phyloP scores from a whole-genome alignment of 805 yeast species.

The Ogataea zsoltii region DNA sequence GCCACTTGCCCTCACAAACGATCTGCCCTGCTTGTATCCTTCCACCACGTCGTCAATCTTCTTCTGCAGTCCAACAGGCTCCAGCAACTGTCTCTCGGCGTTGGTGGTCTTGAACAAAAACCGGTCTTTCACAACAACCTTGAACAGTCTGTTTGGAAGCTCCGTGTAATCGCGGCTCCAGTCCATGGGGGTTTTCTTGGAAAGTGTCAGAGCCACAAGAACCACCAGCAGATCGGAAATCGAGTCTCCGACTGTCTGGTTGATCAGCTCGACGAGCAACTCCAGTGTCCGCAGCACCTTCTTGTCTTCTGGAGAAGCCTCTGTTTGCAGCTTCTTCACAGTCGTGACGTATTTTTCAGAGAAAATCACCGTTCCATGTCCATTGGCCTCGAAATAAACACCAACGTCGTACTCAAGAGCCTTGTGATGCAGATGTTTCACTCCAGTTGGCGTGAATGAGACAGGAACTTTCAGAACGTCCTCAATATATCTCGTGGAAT shows the following conservation, averaged over 20 bases:
- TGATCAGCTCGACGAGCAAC: constrained; percentile 70
- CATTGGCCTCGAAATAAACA: constrained; percentile 96
- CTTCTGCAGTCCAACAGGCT: constrained; percentile 76
- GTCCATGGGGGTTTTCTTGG: constrained; percentile 46
- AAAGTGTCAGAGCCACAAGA: constrained; percentile 58
- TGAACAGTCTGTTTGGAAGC: constrained; percentile 81
- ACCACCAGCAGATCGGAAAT: constrained; percentile 88
- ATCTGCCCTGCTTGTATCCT: constrained; percentile 62
- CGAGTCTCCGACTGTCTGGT: constrained; percentile 98
- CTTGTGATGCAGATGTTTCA: constrained; percentile 93
- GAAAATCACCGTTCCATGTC: constrained; percentile 96
- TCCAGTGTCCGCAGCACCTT: constrained; percentile 55
- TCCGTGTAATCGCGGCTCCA: constrained; percentile 84
- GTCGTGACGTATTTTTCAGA: constrained; percentile 50
- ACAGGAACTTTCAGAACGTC: constrained; percentile 71
- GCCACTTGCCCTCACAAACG: constrained; percentile 96
- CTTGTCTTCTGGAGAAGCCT: constrained; percentile 42
- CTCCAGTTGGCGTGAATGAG: constrained; percentile 91
- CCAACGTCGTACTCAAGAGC: constrained; percentile 86
- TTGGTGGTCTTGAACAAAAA: constrained; percentile 77
- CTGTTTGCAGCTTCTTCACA: constrained; percentile 38
- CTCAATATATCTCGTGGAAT: constrained; percentile 72
- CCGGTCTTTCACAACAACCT: constrained; percentile 83
- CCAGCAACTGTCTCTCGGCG: constrained; percentile 80
- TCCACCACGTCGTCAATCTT: constrained; percentile 66